Evolutionary conservation across 2,329 filamentous ascomycete species (phyloP), one percentile per base, ranked within the genome.

Genomic region (Trichophyton benhamiae): DNA sequence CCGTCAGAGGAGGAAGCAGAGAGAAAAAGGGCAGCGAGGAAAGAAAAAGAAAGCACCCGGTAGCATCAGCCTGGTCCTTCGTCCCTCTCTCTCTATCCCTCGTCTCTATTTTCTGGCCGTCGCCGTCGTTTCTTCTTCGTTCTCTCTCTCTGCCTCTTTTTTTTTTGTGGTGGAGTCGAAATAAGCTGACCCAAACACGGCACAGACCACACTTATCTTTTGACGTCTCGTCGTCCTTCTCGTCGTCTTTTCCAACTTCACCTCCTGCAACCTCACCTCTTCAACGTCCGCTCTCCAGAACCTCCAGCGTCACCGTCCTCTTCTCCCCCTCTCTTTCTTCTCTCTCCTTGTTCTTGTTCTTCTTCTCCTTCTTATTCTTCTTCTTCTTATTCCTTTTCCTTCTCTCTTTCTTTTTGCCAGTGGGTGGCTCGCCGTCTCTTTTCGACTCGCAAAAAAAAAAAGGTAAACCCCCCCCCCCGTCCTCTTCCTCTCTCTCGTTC

Each of bases 311-410:
- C 55, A 33, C 52, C 57, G 22, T 27, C 41, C 30, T 53, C 22
- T 46, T 48, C 42, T 55, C 22, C 48, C 27, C 41, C 15, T 15
- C 38, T 49, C 49, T 48, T 49, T 57, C 42, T 3, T 27, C 25
- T 33, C 38, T 27, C 25, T 17, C 46, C 44, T 52, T 41, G 42
- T 58, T 48, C 62, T 48, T 22, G n/a, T 20, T 49, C 64, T 66
- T 67, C 68, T 66, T 67, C 62, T 63, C 64, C 64, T 61, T 62
- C 64, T 61, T 61, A 52, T 62, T 42, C 61, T 60, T 63, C 62
- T 61, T 61, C 60, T 63, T 63, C 64, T 63, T 65, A 64, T 64
- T 65, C 66, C 65, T 63, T 67, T 65, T 63, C 67, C 66, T 64
- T 65, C 63, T 67, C 66, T 64, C 67, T 67, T 13, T 53, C 44